These are phyloP conservation scores for Circinella umbellata DNA, from an alignment of 371 early-diverging fungal genomes.

Conservation along the genomic window DNA sequence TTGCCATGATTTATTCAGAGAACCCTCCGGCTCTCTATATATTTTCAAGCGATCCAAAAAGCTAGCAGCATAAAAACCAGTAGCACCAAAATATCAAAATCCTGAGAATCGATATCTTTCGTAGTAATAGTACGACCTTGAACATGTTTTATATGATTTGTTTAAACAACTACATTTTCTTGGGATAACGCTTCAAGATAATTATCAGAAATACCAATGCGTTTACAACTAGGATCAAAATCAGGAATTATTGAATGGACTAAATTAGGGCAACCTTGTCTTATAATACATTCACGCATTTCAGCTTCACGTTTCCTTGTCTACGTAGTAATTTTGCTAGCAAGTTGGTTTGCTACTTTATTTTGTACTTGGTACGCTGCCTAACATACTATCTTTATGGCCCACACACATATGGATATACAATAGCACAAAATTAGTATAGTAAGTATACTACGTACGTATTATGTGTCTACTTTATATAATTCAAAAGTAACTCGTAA, in stretches of 20 bases:
- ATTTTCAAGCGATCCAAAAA: conserved; percentile 31
- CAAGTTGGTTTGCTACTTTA: background rate
- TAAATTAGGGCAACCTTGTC: conserved; percentile 18
- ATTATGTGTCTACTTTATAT: no score
- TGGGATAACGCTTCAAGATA: conserved; percentile 52
- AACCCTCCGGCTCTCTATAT: background rate
- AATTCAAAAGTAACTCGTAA: no score
- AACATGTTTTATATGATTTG: conserved; percentile 41
- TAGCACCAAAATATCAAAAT: conserved; percentile 63
- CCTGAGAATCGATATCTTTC: conserved; percentile 39
- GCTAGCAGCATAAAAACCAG: conserved; percentile 61
- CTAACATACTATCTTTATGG: no score
- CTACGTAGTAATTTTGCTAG: background rate
- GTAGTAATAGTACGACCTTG: conserved; percentile 46
- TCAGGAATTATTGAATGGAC: conserved; percentile 4
- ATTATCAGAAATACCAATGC: conserved; percentile 53
- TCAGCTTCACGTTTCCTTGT: conserved; percentile 1
- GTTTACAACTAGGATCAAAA: conserved; percentile 37
- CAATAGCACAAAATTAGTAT: no score
- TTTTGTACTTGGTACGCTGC: no score
- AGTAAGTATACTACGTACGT: no score
- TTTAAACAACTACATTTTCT: conserved; percentile 50
- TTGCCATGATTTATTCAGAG: conserved; percentile 18
- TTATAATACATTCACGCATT: background rate
- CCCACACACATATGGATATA: no score